Conservation (phyloP, 257 asterid genomes). For the Solanum pennellii region DNA sequence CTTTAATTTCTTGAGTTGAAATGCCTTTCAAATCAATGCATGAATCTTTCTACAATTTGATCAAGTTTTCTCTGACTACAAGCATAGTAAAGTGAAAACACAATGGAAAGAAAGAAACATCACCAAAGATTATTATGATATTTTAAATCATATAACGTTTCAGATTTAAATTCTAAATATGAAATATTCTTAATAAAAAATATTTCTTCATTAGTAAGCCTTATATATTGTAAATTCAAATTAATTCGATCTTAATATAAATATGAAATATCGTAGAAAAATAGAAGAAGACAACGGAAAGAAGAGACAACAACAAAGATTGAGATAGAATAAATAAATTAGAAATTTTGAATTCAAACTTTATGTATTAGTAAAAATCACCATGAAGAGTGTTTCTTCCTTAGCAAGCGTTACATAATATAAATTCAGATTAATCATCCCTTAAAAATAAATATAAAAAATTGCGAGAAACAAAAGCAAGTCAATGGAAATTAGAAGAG, state of each 20-base stretch:
- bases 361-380: neutral
- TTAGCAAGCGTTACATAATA: neutral
- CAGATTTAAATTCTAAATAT: neutral
- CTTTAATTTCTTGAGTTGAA: neutral
- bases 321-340: neutral
- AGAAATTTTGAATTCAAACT: neutral
- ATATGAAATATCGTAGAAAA: neutral
- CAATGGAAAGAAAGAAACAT: neutral
- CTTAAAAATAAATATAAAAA: too few relatives aligned
- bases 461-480: neutral
- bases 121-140: neutral
- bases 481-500: neutral
- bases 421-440: neutral
- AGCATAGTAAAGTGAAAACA: neutral
- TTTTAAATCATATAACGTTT: neutral
- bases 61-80: neutral
- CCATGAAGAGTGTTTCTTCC: neutral
- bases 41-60: neutral
- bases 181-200: neutral
- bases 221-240: neutral
- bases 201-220: neutral
- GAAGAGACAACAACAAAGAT: neutral
- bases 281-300: neutral
- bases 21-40: neutral
- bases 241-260: neutral